phyloP scores from a whole-genome alignment of 2,329 filamentous ascomycete species.

The Sporothrix brunneoviolacea region DNA sequence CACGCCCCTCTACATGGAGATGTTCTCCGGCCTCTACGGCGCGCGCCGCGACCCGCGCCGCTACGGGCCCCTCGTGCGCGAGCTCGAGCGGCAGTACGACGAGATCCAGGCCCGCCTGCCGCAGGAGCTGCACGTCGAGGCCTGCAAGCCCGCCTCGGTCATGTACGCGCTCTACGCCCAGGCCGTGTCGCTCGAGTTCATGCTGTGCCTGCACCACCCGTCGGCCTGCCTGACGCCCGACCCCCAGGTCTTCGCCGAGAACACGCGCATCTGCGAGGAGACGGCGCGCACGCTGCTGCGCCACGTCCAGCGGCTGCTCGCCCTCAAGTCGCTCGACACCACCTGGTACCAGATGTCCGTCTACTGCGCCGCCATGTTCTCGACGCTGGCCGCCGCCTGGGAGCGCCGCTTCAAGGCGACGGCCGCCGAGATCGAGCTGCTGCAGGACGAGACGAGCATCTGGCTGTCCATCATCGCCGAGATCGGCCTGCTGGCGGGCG shows the following conservation, averaged over 20 bases:
- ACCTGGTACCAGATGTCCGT: conserved; percentile 71
- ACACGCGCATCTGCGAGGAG: conserved; percentile 59
- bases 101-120: conserved; percentile 61
- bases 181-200: conserved; percentile 49
- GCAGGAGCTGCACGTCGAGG: conserved; percentile 46
- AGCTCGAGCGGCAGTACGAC: conserved; percentile 58
- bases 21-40: conserved; percentile 71
- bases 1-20: conserved; percentile 60
- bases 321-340: conserved; percentile 63
- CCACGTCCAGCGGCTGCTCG: conserved; percentile 52
- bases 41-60: conserved; percentile 54
- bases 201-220: conserved; percentile 55
- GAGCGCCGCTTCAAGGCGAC: conserved; percentile 57
- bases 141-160: conserved; percentile 34
- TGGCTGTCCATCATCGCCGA: conserved; percentile 65
- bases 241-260: conserved; percentile 50
- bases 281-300: conserved; percentile 58
- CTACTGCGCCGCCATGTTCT: conserved; percentile 67
- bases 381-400: conserved; percentile 62
- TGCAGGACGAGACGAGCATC: conserved; percentile 60
- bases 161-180: conserved; percentile 50
- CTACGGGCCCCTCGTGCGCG: conserved; percentile 57
- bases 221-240: conserved; percentile 52
- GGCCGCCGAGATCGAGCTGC: conserved; percentile 48
- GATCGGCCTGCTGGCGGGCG: conserved; percentile 36